Evolutionary conservation across 352 stramenopile species (phyloP).

Genomic region (Phytophthora fragariae): DNA sequence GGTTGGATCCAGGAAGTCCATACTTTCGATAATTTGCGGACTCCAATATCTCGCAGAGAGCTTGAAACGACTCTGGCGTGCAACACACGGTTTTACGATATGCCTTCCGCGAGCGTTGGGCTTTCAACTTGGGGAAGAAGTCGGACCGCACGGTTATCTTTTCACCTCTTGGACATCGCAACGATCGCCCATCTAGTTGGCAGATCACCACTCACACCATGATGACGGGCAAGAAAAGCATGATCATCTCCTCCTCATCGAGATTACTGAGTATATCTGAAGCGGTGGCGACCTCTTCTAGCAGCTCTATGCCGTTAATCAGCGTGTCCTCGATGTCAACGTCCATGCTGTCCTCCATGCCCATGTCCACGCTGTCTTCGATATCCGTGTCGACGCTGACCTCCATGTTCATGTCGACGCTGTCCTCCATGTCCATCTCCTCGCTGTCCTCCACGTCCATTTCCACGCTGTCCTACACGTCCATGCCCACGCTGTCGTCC

Average conservation of each 20-base stretch:
- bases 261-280: not conserved
- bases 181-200: not conserved
- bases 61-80: not conserved
- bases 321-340: too few species aligned
- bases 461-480: not conserved
- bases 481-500: too few species aligned
- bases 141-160: not conserved
- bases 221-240: not conserved
- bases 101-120: not conserved
- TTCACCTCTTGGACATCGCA: not conserved
- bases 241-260: not conserved
- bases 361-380: too few species aligned
- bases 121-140: not conserved
- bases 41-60: not conserved
- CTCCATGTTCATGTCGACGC: not conserved
- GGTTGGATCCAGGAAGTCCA: not conserved
- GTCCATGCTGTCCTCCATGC: too few species aligned
- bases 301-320: not conserved
- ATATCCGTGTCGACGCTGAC: too few species aligned
- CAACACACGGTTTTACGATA: not conserved
- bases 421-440: not conserved
- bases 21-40: not conserved
- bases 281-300: not conserved
- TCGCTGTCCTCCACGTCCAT: not conserved
- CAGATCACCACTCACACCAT: not conserved